These are phyloP conservation scores for Kwoniella newhampshirensis DNA, from an alignment of 768 basidiomycete genomes.

Conservation along the genomic window DNA sequence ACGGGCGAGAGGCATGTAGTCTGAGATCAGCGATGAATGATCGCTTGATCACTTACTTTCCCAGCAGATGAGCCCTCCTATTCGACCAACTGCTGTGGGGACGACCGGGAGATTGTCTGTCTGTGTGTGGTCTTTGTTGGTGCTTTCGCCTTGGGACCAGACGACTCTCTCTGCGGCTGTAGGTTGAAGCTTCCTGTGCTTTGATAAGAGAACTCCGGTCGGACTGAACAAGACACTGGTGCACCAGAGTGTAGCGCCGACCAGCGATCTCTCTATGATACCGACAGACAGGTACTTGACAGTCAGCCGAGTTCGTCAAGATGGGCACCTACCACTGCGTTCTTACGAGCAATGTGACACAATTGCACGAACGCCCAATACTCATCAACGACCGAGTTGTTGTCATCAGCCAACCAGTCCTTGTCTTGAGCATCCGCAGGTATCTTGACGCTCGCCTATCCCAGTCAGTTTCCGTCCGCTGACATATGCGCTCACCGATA, in stretches of 20 bases:
- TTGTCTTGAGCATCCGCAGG: constrained; percentile 8
- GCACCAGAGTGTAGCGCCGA: constrained; percentile 33
- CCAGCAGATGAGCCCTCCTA: constrained; percentile 40
- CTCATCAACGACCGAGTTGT: constrained; percentile 5
- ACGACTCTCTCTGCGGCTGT: constrained; percentile 32
- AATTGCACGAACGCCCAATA: constrained; percentile 21
- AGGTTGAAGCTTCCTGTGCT: constrained; percentile 36
- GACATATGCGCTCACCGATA: constrained; percentile 15
- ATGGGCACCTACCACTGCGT: constrained; percentile 9
- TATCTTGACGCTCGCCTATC: constrained; percentile 11
- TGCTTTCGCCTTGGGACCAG: constrained; percentile 30
- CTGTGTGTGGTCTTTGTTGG: constrained; percentile 1
- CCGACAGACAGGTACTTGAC: constrained; percentile 31
- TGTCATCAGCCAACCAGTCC: constrained; percentile 7
- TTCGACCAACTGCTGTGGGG: constrained; percentile 26
- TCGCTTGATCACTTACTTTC: constrained; percentile 26
- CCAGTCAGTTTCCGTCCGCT: background rate
- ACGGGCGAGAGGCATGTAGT: constrained; percentile 35
- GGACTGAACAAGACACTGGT: constrained; percentile 29
- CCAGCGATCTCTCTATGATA: constrained; percentile 24
- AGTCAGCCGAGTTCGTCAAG: background rate
- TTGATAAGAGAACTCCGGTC: constrained; percentile 23
- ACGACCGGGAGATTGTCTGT: constrained; percentile 36
- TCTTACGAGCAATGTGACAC: constrained; percentile 13
- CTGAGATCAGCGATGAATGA: constrained; percentile 6